A percentile compares a stretch with the other conserved stretches of the same genome.
Evolutionary conservation across 371 early-diverging fungal species (phyloP).

Genomic region (Globomyces sp.): DNA sequence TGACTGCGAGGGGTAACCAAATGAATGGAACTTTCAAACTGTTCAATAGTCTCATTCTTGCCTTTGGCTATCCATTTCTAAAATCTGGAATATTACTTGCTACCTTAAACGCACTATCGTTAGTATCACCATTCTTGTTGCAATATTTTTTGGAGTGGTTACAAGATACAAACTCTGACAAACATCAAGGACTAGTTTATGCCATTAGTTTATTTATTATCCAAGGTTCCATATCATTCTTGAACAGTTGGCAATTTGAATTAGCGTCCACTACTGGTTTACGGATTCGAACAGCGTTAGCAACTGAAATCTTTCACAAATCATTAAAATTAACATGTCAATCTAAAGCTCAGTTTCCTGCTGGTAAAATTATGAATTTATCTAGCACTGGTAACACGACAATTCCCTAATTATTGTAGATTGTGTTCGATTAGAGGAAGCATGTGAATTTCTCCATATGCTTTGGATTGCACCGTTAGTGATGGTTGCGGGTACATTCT

Average conservation of each 20-base stretch:
- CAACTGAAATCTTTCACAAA: constrained; percentile 5
- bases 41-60: no score
- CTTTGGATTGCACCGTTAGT: constrained; percentile 17
- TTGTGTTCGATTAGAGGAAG: constrained; percentile 14
- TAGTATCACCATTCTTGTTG: no score
- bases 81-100: no score
- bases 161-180: no score
- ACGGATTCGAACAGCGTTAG: background rate
- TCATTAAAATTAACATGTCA: background rate
- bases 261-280: constrained; percentile 12
- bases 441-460: constrained; percentile 15
- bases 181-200: no score
- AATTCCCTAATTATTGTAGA: constrained; percentile 22
- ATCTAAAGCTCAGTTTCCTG: background rate
- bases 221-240: constrained; percentile 19
- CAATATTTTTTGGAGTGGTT: no score
- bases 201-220: constrained; percentile 5
- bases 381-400: constrained; percentile 10
- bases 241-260: constrained; percentile 19
- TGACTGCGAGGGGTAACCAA: no score
- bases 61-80: no score
- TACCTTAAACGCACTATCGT: no score
- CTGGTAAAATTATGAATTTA: constrained; percentile 13
- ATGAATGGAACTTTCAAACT: no score
- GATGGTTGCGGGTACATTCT: constrained; percentile 2